Base-by-base conservation (phyloP, 2,329 filamentous ascomycete species). In the Fusarium paranaense region DNA sequence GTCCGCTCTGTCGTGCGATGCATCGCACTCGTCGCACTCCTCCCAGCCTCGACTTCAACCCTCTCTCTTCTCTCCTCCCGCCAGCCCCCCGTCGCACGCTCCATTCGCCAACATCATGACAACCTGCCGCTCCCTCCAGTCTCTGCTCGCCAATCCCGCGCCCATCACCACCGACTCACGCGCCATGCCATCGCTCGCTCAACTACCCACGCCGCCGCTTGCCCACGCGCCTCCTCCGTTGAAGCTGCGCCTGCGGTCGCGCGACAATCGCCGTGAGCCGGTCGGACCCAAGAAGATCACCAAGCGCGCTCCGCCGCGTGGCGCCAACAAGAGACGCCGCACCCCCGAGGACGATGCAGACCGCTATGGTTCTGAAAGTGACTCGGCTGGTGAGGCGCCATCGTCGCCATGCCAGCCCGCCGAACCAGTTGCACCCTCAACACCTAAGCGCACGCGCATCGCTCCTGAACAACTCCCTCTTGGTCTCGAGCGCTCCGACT, bases 61-160 rank as follows among this genome's bases (percentile, higher is more conserved):
- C 84, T 89, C 78, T 87, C 74, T 91, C 80, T 86, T 87, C 71
- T 91, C 90, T 62, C 90, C 90, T 59, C 90, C 90, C 64, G 85
- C 89, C 76, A 88, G 88, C 80, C 88, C 89, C 54, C 86, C 85
- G 42, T 80, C 86, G 25, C 83, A 86, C 69, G 82, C 82, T 61
- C 82, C 87, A 22, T 82, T 90, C 74, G 85, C 84, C 78, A 88
- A 88, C 81, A 86, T 92, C 78, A 87, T 90, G 81, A 86, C 84
- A 69, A 88, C 89, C 56, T 92, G 90, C 79, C 89, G 89, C 80
- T 89, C 87, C 6, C 86, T 92, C 1, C 90, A 92, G 78, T 87
- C 87, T 3, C 88, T 91, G 77, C 85, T 91, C 69, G 82, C 86
- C 30, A 66, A 65, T 30, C 75, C 83, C 5, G 83, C 86, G 16